phyloP scores from a whole-genome alignment of 352 stramenopile genomes.

The Pilasporangium apinafurcum region DNA sequence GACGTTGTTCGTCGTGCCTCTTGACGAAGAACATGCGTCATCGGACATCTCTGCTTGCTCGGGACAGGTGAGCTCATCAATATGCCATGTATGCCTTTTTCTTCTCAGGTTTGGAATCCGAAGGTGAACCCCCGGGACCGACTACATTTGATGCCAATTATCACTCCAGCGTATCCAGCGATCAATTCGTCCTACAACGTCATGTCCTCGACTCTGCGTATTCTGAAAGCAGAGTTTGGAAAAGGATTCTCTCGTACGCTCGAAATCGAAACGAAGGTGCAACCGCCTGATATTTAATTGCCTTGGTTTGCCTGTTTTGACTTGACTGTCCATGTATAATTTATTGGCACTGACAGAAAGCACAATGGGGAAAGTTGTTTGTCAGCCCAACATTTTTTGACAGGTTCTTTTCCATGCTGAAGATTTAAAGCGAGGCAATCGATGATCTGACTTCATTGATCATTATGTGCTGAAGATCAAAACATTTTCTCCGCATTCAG shows the following conservation, averaged over 20 bases:
- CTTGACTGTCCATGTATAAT: slow-evolving; percentile 1
- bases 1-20: background rate
- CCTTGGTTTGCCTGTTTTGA: slow-evolving; percentile 3
- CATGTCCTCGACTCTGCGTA: slow-evolving; percentile 82
- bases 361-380: slow-evolving; percentile 79
- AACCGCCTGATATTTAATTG: background rate
- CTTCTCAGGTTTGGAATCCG: slow-evolving; percentile 83
- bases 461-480: slow-evolving; percentile 31
- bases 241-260: slow-evolving; percentile 53
- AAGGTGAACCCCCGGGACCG: slow-evolving; percentile 79
- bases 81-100: too few species aligned
- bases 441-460: background rate
- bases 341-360: slow-evolving; percentile 30
- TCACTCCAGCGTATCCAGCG: slow-evolving; percentile 96
- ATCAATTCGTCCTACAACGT: slow-evolving; percentile 99
- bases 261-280: slow-evolving; percentile 82
- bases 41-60: slow-evolving; percentile 2
- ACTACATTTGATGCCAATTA: slow-evolving; percentile 97
- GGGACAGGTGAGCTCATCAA: too few species aligned
- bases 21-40: background rate
- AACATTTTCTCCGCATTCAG: slow-evolving; percentile 79
- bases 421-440: too few species aligned
- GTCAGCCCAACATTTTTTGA: slow-evolving; percentile 59
- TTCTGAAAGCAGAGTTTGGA: slow-evolving; percentile 89
- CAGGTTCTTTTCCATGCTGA: slow-evolving; percentile 33